These are phyloP conservation scores for Bauhinia variegata DNA, from an alignment of 306 rosid species.

Conservation along the genomic window DNA sequence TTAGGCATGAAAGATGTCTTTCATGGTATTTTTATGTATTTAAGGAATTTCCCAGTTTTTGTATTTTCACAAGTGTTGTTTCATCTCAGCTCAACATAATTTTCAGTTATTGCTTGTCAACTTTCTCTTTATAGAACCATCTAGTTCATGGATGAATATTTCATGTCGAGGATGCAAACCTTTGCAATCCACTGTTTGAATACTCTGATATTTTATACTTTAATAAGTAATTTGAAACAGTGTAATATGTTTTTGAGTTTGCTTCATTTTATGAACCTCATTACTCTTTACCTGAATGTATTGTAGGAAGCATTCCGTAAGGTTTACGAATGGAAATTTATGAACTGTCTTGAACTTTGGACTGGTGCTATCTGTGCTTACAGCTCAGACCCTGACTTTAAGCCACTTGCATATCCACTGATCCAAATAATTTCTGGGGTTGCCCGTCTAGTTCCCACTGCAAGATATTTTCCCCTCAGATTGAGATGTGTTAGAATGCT, in stretches of 20 bases:
- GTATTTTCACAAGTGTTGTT: constrained; percentile 10
- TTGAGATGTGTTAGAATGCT: constrained; percentile 83
- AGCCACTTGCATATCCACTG: constrained; percentile 87
- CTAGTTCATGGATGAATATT: constrained; percentile 20
- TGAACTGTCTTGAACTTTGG: constrained; percentile 96
- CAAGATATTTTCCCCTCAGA: constrained; percentile 84
- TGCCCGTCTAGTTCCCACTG: constrained; percentile 89
- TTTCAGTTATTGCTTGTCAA: constrained; percentile 8
- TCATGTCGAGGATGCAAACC: constrained; percentile 27
- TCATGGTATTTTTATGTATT: not conserved
- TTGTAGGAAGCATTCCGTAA: constrained; percentile 88
- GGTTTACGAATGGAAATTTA: constrained; percentile 93
- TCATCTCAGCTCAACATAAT: constrained; percentile 15
- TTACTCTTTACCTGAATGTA: constrained; percentile 30
- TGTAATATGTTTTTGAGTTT: constrained; percentile 18
- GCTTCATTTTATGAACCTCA: constrained; percentile 27
- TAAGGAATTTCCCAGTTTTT: constrained; percentile 22
- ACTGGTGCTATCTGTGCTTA: constrained; percentile 77
- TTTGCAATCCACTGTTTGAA: constrained; percentile 6
- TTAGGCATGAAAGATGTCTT: constrained; percentile 11
- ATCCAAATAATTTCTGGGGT: constrained; percentile 86
- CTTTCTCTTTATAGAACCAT: constrained; percentile 13
- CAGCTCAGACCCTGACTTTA: constrained; percentile 72
- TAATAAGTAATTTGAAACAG: not conserved
- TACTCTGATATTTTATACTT: not conserved